Percentiles rank a stretch among this genome's conserved stretches.
phyloP scores from a whole-genome alignment of 2,329 filamentous ascomycete genomes.

The Trichocomaceae sp. region DNA sequence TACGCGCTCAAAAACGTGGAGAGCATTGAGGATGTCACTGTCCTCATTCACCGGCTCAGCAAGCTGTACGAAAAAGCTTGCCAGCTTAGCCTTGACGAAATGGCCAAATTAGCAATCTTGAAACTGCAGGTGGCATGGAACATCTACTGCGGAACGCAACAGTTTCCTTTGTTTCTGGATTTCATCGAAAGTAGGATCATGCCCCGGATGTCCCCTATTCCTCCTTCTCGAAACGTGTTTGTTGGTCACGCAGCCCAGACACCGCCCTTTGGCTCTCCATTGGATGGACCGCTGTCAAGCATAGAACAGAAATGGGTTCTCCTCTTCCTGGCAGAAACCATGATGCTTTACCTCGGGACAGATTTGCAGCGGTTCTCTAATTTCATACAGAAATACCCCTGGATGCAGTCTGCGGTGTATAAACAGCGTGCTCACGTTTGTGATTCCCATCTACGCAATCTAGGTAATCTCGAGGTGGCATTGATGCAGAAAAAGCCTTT shows the following conservation, averaged over 20 bases:
- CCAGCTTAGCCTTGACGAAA: neutral
- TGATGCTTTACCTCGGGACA: neutral
- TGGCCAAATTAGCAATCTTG: neutral
- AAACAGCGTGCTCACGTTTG: neutral
- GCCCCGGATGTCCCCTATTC: neutral
- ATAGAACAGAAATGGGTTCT: neutral
- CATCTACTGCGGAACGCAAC: neutral
- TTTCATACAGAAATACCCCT: constrained; percentile 3
- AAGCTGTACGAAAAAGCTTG: neutral
- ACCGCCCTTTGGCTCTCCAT: neutral
- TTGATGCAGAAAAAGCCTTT: neutral
- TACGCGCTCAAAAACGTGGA: neutral
- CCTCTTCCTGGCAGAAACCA: neutral
- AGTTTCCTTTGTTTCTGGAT: constrained; percentile 1
- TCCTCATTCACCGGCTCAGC: neutral
- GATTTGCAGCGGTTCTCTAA: neutral
- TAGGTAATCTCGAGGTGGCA: neutral
- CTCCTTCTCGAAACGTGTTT: neutral
- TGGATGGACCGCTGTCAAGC: neutral
- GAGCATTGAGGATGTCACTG: neutral
- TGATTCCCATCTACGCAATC: neutral
- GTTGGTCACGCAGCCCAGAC: neutral
- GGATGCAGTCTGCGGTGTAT: neutral
- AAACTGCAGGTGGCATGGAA: constrained; percentile 11
- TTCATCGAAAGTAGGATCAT: constrained; percentile 4